Base-by-base conservation (phyloP, 2,329 filamentous ascomycete genomes). In the Fusarium sp. region DNA sequence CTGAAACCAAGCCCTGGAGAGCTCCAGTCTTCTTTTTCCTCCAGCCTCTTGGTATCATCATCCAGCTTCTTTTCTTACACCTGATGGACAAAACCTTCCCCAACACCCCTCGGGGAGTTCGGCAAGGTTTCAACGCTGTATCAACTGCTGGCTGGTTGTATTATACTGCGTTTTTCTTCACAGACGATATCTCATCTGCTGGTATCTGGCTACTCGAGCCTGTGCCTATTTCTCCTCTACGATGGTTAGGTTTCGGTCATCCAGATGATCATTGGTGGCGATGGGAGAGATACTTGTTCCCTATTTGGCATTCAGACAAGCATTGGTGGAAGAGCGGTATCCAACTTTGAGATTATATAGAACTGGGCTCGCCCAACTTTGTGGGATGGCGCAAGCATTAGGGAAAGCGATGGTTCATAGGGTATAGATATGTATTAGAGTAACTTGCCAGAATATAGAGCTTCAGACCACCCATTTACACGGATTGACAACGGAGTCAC, bases 191-290 rank as follows among this genome's bases (percentile, higher is more conserved):
- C 77, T 86, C 90, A 0, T 84, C 86, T 13, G 87, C 89, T 1
- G 94, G 93, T 0, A 75, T 97, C 1, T 97, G 92, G 92, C 79
- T 97, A 16, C 89, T 89, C 66, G 94, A 98, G 79, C 93, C 94
- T 0, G 80, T 97, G n/a, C 93, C 94, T 0, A 70, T 95, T 11
- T 97, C 93, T 57, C 76, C 86, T 1, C 76, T 94, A n/a, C 84
- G 93, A 27, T 87, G 85, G 3, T 34, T 94, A 18, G 91, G 92
- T 0, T 82, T 91, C 34, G 92, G 91, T 0, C 81, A 82, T 2
- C 79, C 84, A 20, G 87, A 86, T 1, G 89, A 92, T 74, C 81
- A 84, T 2, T 90, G 88, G 84, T 92, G 88, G 87, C 88, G 92
- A 73, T 94, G 91, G 88, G 83, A 85, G 67, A 77, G 83, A 32